Percentiles rank a stretch among this genome's conserved stretches.
These are phyloP conservation scores for Boletus reticulatus DNA, from an alignment of 768 basidiomycete genomes.

Conservation along the genomic window DNA sequence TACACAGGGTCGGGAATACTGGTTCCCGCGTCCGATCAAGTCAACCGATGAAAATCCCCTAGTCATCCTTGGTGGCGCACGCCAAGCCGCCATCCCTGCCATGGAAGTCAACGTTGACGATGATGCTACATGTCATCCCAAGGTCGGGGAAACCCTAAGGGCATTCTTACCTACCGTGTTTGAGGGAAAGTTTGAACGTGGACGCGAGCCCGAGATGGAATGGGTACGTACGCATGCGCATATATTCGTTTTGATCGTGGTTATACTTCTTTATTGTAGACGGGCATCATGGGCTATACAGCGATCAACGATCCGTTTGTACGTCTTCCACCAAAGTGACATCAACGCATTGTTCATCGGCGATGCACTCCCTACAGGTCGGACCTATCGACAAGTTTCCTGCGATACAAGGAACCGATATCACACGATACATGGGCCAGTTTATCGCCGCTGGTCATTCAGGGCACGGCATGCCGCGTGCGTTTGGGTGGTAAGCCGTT, in stretches of 20 bases:
- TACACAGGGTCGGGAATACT: conserved; percentile 61
- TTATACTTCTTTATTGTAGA: conserved; percentile 39
- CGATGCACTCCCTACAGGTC: conserved; percentile 40
- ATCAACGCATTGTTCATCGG: neutral
- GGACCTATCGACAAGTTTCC: conserved; percentile 50
- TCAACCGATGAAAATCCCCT: conserved; percentile 42
- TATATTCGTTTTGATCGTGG: neutral
- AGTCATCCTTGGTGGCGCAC: conserved; percentile 71
- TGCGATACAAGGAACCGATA: conserved; percentile 9
- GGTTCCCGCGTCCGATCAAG: conserved; percentile 68
- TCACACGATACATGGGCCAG: conserved; percentile 47
- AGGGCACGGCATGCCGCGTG: conserved; percentile 81
- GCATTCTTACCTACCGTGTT: conserved; percentile 60
- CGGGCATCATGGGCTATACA: conserved; percentile 82
- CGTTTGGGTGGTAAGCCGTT: conserved; percentile 53
- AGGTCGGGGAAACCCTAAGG: conserved; percentile 50
- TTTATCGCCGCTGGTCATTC: conserved; percentile 72
- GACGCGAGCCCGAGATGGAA: conserved; percentile 66
- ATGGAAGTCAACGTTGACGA: conserved; percentile 56
- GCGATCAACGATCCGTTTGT: conserved; percentile 64
- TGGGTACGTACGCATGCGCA: conserved; percentile 51
- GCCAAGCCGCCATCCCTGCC: conserved; percentile 39
- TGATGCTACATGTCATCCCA: conserved; percentile 51
- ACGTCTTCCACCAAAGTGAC: conserved; percentile 18
- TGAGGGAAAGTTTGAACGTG: conserved; percentile 48